Conservation (phyloP, 2,329 filamentous ascomycete species). For the Aspergillus bombycis region DNA sequence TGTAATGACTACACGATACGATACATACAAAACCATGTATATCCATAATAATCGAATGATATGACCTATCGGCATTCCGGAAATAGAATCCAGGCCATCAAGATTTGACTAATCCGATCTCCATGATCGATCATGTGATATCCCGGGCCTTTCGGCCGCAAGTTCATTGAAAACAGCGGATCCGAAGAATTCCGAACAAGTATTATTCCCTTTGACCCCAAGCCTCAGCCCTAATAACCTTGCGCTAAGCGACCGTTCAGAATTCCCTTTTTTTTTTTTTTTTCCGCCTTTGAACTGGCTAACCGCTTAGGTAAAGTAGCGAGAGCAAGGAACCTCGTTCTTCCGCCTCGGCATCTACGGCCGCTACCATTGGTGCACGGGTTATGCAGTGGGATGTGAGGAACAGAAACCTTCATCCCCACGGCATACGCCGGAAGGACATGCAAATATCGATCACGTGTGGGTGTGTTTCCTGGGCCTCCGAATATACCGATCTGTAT, state of each 20-base stretch:
- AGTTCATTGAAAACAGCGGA: background rate
- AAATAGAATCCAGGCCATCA: background rate
- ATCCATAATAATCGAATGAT: background rate
- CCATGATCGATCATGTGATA: constrained; percentile 11
- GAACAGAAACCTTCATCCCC: constrained; percentile 7
- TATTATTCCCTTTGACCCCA: constrained; percentile 5
- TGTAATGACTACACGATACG: constrained; percentile 4
- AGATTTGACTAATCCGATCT: background rate
- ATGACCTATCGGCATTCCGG: background rate
- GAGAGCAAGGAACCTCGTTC: constrained; percentile 1
- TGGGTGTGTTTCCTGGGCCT: background rate
- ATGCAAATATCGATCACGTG: constrained; percentile 13
- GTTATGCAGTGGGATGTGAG: constrained; percentile 1
- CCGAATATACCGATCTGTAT: background rate
- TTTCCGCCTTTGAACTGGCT: background rate
- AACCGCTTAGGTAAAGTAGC: constrained; percentile 2
- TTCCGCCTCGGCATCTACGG: background rate
- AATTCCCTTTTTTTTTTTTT: background rate
- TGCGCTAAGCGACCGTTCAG: constrained; percentile 16
- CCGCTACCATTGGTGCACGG: background rate
- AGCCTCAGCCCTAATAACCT: constrained; percentile 21
- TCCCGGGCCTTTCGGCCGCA: constrained; percentile 14
- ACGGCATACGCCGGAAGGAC: constrained; percentile 20
- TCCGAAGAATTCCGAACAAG: constrained; percentile 25
- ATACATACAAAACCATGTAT: background rate